Evolutionary conservation across 2,329 filamentous ascomycete genomes (phyloP).

Genomic region (Penicillium corylophilum): DNA sequence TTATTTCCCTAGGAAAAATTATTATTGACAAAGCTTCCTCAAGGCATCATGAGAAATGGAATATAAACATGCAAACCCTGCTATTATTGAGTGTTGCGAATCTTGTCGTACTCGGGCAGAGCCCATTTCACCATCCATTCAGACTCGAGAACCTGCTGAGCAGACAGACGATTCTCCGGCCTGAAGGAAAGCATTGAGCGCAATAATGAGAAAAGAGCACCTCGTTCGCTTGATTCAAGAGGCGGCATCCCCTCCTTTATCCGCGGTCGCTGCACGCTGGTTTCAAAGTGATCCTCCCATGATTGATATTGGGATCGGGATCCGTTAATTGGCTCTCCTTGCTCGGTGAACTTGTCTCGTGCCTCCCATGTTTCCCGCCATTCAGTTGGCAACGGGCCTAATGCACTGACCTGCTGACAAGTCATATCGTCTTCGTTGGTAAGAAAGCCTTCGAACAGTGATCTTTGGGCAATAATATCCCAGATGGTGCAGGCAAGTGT

Average conservation of each 20-base stretch:
- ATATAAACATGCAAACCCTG: no score
- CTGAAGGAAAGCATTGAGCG: conserved; percentile 29
- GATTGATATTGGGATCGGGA: conserved; percentile 20
- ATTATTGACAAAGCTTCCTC: no score
- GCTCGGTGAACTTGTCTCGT: conserved; percentile 23
- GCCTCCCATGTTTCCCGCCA: conserved; percentile 30
- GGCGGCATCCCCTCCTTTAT: conserved; percentile 17
- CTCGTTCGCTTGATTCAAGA: conserved; percentile 24
- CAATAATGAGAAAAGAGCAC: conserved; percentile 28
- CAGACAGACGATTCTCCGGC: conserved; percentile 26
- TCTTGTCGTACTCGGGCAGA: conserved; percentile 24
- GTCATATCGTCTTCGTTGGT: conserved; percentile 30
- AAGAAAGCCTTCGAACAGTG: conserved; percentile 31
- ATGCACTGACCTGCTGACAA: conserved; percentile 32
- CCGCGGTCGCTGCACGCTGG: conserved; percentile 30
- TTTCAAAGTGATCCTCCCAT: conserved; percentile 27
- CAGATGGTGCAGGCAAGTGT: conserved; percentile 42
- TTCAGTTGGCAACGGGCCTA: conserved; percentile 31
- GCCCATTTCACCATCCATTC: conserved; percentile 36
- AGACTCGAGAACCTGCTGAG: conserved; percentile 26
- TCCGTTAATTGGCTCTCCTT: conserved; percentile 24
- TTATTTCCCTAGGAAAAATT: no score
- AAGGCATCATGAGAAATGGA: no score
- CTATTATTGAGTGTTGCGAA: no score
- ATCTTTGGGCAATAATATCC: conserved; percentile 32